A percentile compares a stretch with the other conserved stretches of the same genome.
phyloP scores from a whole-genome alignment of 2,329 filamentous ascomycete genomes.

The Paramyrothecium sp. region DNA sequence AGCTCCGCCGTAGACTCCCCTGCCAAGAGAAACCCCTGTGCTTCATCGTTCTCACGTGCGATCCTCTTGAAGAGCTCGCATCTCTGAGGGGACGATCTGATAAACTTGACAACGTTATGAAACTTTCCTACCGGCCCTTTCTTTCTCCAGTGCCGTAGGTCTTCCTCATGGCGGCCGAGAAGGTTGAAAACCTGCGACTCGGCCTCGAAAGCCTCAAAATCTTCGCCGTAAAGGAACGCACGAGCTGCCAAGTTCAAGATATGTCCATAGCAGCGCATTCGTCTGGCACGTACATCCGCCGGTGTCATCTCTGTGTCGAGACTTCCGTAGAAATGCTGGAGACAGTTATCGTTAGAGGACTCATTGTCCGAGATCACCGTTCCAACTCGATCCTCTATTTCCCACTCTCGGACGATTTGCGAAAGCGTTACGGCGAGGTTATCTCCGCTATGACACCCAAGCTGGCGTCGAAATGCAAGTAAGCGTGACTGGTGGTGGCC shows the following conservation, averaged over 20 bases:
- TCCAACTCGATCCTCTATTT: neutral
- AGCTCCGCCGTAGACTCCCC: conserved; percentile 7
- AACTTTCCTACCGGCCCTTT: neutral
- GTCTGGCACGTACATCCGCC: neutral
- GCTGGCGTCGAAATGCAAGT: neutral
- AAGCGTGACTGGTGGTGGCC: neutral
- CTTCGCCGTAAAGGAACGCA: conserved; percentile 7
- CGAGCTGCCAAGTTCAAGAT: conserved; percentile 5
- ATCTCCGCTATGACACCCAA: neutral
- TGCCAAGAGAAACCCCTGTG: conserved; percentile 7
- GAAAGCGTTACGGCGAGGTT: neutral
- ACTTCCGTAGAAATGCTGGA: neutral
- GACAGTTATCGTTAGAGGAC: neutral
- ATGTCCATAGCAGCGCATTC: conserved; percentile 1
- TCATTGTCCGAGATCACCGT: neutral
- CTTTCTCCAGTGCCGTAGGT: neutral
- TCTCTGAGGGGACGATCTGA: conserved; percentile 5
- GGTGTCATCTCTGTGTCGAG: neutral
- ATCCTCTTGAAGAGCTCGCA: conserved; percentile 5
- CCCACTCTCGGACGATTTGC: neutral
- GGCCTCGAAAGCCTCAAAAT: conserved; percentile 6
- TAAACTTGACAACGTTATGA: conserved; percentile 4
- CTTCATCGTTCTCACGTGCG: too few species aligned
- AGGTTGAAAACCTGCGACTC: conserved; percentile 4
- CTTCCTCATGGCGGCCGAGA: neutral